Evolutionary conservation across 2,329 filamentous ascomycete genomes (phyloP), one percentile per base, ranked within the genome.

Genomic region (Fusarium musae): DNA sequence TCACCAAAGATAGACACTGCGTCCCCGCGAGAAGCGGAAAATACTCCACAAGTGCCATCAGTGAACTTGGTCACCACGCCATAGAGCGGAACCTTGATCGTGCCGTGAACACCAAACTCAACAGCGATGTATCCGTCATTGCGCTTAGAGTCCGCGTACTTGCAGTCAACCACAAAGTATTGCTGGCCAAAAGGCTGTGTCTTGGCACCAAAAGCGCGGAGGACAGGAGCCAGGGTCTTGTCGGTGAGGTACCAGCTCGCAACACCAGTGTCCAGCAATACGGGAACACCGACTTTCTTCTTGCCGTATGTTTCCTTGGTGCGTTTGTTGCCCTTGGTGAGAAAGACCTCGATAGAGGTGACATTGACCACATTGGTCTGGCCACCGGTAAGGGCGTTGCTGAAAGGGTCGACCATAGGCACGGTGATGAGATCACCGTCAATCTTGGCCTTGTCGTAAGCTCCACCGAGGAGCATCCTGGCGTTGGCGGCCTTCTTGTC

Each of bases 391-490:
- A 66, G 59, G 0, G 42, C 1, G 1, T 1, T 0, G 3, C 26
- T n/a, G 5, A 47, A 47, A 0, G 63, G 63, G 34, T 65, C 47
- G 0, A 64, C 63, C 63, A 66, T 66, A 0, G 63, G 63, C 1
- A 66, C 63, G 0, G 63, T 66, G 5, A 66, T 65, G 16, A 66
- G 28, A 26, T 26, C 13, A 0, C 63, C 63, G 1, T 57, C 40
- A 42, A 66, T 57, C 40, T 66, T 66, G 4, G 63, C 63, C 9
- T 47, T 65, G 7, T 66, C 63, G 0, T 66, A 66, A 1, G 60
- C 59, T 0, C 63, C 63, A 0, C 63, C 63, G 1, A 65, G 60
- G 5, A 65, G 59, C 59, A 65, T 65, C 11, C 16, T 36, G 5
- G 63, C 63, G 3, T 57, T 64, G 7, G 59, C 28, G 15, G 63